These are phyloP conservation scores for Trichoderma sp. DNA, from an alignment of 2,329 filamentous ascomycete genomes.

Conservation along the genomic window DNA sequence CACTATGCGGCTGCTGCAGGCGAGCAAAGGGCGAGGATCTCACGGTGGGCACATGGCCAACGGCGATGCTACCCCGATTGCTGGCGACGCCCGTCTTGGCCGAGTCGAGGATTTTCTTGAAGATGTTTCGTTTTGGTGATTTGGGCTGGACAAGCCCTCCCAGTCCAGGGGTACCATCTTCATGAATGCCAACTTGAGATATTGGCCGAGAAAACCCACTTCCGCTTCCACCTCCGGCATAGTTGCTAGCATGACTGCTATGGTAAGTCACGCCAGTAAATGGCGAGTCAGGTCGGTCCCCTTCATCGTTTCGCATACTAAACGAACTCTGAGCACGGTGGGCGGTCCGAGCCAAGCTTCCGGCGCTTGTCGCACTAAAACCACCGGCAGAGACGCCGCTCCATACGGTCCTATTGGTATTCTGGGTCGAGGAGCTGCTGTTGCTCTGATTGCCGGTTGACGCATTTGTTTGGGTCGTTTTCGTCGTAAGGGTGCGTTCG, in stretches of 20 bases:
- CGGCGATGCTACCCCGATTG: slow-evolving; percentile 78
- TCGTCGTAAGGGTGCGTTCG: slow-evolving; percentile 79
- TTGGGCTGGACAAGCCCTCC: slow-evolving; percentile 77
- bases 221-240: slow-evolving; percentile 5
- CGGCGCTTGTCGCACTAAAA: slow-evolving; percentile 92
- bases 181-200: slow-evolving; percentile 63
- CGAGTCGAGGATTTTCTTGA: slow-evolving; percentile 91
- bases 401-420: slow-evolving; percentile 85
- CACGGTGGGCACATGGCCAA: slow-evolving; percentile 42
- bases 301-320: slow-evolving; percentile 55
- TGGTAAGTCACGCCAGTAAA: slow-evolving; percentile 85
- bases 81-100: slow-evolving; percentile 92
- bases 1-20: slow-evolving; percentile 38
- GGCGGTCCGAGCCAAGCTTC: slow-evolving; percentile 80
- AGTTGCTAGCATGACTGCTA: slow-evolving; percentile 72
- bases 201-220: slow-evolving; percentile 49
- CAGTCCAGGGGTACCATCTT: slow-evolving; percentile 65
- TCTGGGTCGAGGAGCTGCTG: slow-evolving; percentile 71
- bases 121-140: slow-evolving; percentile 81
- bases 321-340: slow-evolving; percentile 62
- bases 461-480: slow-evolving; percentile 77
- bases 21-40: slow-evolving; percentile 43
- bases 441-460: slow-evolving; percentile 70
- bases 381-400: slow-evolving; percentile 86
- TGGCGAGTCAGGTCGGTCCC: slow-evolving; percentile 57